Base-by-base conservation (phyloP, 345 rosid genomes). In the Microcos paniculata region DNA sequence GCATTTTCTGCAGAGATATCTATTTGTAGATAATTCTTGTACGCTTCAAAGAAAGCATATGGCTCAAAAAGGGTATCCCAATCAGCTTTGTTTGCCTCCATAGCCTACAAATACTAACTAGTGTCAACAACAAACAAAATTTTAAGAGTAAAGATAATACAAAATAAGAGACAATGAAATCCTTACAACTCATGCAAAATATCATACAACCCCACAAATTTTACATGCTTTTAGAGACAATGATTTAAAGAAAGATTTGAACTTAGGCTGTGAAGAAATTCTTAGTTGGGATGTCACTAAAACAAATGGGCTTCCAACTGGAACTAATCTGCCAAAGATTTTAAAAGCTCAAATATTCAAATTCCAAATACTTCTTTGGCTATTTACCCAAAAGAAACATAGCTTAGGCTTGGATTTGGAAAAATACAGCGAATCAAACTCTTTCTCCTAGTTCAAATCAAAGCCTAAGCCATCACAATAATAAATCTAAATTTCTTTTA, bases 21-120 rank as follows among this genome's bases (percentile, higher is more conserved):
- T 52, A 96, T 93, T 86, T 86, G 97, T 53, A 96, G 90, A 82
- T 96, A 96, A 82, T 96, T 79, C 84, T 87, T 96, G 82, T 96
- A 93, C 8, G 98, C 94, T 76, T 92, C 99, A 82, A 93, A 96
- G 82, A 96, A 96, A 16, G 97, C 85, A 81, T 82, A 90, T 51
- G 95, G 85, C 90, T 93, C 95, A 79, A 93, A 96, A 65, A 92
- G 96, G 65, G 90, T 88, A 71, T 88, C 85, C 99, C 99, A 96
- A 74, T 92, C 94, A 77, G 90, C 97, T 79, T 80, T 84, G 80
- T 78, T 85, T 64, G 80, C 82, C 79, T 93, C 97, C 97, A 96
- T 96, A 65, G 94, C 97, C 99, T 92, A 85, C 76, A 91, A 78
- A 33, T 30, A 66, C 71, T 26, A 63, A 66, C 51, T 73, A 53